Conservation (phyloP, 2,329 filamentous ascomycete species). For the Talaromyces sp. region DNA sequence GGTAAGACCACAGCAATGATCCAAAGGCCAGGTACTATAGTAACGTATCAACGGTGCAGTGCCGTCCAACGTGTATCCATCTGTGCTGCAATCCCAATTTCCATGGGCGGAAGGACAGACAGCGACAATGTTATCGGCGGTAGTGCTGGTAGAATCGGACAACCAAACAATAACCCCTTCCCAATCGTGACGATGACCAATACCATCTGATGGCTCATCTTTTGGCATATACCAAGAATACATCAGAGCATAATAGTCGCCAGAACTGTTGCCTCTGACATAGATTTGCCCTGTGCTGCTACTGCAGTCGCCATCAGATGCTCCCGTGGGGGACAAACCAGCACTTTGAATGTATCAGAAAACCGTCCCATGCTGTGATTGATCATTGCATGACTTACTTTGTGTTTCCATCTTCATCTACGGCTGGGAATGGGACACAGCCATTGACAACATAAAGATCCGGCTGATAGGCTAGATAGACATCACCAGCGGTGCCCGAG, state of each 20-base stretch:
- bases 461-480: conserved; percentile 61
- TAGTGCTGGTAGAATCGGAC: conserved; percentile 36
- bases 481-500: conserved; percentile 46
- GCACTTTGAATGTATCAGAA: conserved; percentile 35
- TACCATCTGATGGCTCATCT: conserved; percentile 46
- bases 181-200: conserved; percentile 61
- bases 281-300: conserved; percentile 56
- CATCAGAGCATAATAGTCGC: conserved; percentile 52
- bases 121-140: conserved; percentile 48
- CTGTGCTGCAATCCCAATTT: conserved; percentile 48
- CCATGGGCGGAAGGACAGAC: conserved; percentile 59
- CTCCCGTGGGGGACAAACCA: conserved; percentile 48
- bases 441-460: conserved; percentile 59
- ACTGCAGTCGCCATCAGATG: conserved; percentile 43
- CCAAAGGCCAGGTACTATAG: conserved; percentile 51
- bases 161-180: conserved; percentile 60
- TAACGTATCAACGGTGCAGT: conserved; percentile 54
- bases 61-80: conserved; percentile 45
- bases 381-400: conserved; percentile 43
- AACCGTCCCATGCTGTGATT: neutral
- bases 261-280: conserved; percentile 47
- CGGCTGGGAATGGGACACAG: conserved; percentile 65
- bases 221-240: conserved; percentile 59
- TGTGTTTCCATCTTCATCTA: conserved; percentile 61
- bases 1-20: conserved; percentile 52